Conservation (phyloP, 1,139 yeast species). For the Candida sp. region DNA sequence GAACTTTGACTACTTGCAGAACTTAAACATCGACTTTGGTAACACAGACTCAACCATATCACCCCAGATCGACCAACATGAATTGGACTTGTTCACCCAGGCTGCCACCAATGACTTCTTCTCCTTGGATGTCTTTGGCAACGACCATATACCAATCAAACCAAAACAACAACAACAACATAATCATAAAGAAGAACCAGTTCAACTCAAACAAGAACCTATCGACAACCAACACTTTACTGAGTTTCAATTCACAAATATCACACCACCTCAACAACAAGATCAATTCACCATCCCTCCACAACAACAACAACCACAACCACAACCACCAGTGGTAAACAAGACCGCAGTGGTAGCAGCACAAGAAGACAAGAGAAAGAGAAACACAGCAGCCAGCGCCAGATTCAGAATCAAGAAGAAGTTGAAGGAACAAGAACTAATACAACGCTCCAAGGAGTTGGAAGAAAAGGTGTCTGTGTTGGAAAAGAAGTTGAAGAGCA, state of each 20-base stretch:
- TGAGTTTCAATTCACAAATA: neutral
- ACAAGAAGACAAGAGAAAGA: slow-evolving; percentile 50
- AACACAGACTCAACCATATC: slow-evolving; percentile 20
- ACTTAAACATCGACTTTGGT: slow-evolving; percentile 40
- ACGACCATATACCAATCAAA: slow-evolving; percentile 23
- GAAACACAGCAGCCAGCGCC: slow-evolving; percentile 69
- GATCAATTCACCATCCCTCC: slow-evolving; percentile 1
- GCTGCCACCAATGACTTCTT: slow-evolving; percentile 40
- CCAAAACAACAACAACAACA: slow-evolving; percentile 5
- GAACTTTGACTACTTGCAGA: slow-evolving; percentile 50
- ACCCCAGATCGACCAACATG: slow-evolving; percentile 30
- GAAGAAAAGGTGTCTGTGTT: slow-evolving; percentile 41
- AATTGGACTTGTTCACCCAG: slow-evolving; percentile 49
- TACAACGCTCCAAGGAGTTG: slow-evolving; percentile 47
- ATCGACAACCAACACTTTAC: slow-evolving; percentile 8
- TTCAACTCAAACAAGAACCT: slow-evolving; percentile 6
- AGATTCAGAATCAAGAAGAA: slow-evolving; percentile 66
- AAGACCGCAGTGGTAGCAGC: slow-evolving; percentile 14
- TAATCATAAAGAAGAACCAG: neutral
- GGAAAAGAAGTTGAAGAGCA: slow-evolving; percentile 48
- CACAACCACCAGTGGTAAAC: neutral
- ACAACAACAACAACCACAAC: neutral
- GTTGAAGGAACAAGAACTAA: slow-evolving; percentile 62
- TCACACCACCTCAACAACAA: slow-evolving; percentile 1
- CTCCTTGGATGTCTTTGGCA: slow-evolving; percentile 48